Base-by-base conservation (phyloP, 352 stramenopile species). In the Pythium phragmitis region DNA sequence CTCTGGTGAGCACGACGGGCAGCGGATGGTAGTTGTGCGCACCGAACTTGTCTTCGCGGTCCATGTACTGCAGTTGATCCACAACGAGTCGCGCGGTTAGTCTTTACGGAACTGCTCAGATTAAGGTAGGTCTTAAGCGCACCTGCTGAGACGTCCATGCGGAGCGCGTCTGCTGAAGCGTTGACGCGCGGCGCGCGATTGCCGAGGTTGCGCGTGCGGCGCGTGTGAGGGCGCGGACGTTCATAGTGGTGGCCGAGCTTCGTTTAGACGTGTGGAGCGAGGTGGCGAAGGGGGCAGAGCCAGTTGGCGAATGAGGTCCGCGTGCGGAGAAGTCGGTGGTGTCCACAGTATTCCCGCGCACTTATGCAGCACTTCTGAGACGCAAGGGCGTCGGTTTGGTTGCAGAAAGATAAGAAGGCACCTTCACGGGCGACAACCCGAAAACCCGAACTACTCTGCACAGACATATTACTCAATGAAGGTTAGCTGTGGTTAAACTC, bases 11-110 rank as follows among this genome's bases (percentile, higher is more conserved):
- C 47, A 99, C 97, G 17, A 99, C 97, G 8, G 97, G 97, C 36
- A 99, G 76, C 45, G 98, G 98, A 72, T 98, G 85, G 79, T 99
- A 99, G 82, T 99, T 99, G 71, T 99, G 91, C 21, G 97, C 97
- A 3, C 96, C 96, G 63, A 92, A 93, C 63, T 97, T 89, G 57
- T 98, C 82, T 69, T 99, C 90, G 26, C 83, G 78, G 16, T 88
- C 80, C 46, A 95, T 95, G 60, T 79, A 90, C 82, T 94, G 34
- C 21, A 30, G 21, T 9, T 9, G 19, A 23, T 21, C 34, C 12
- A 57, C 30, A 42, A 28, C 43, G 3, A 45, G 45, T 23, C n/a
- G 36, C 37, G 50, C 36, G 11, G 37, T 49, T 47, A 59, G 52
- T 56, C 17, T 14, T 8, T 1, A 7, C 7, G 17, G 14, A 17